Percentiles rank a stretch among this genome's conserved stretches.
Conservation (phyloP, 352 stramenopile genomes). For the Phytophthora citrophthora region DNA sequence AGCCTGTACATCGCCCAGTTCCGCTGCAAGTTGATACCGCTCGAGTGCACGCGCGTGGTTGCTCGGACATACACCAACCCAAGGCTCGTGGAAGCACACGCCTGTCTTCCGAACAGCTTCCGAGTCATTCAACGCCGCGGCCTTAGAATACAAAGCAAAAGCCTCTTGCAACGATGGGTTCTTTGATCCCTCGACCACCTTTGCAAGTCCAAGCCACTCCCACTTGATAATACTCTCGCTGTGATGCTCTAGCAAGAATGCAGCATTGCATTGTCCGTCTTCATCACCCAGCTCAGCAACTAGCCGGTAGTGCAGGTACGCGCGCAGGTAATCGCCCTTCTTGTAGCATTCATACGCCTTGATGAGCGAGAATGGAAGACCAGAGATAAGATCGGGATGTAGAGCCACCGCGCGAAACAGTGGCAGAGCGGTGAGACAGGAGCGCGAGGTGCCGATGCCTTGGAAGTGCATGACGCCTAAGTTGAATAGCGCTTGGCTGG, state of each 20-base stretch:
- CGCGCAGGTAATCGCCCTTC: conserved; percentile 64
- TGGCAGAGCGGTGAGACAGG: conserved; percentile 51
- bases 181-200: conserved; percentile 1
- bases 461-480: conserved; percentile 79
- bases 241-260: conserved; percentile 72
- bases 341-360: conserved; percentile 74
- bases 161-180: conserved; percentile 48
- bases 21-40: conserved; percentile 55
- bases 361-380: conserved; percentile 69
- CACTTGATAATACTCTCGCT: conserved; percentile 50
- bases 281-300: conserved; percentile 69
- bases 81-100: conserved; percentile 67
- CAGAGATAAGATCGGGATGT: conserved; percentile 50
- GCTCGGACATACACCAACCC: conserved; percentile 54
- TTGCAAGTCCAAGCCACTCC: conserved; percentile 30
- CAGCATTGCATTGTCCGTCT: conserved; percentile 71
- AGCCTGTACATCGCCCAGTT: conserved; percentile 66
- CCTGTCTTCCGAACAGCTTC: conserved; percentile 77
- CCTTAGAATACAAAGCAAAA: conserved; percentile 59
- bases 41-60: conserved; percentile 64
- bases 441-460: conserved; percentile 55
- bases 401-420: conserved; percentile 75
- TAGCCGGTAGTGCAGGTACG: conserved; percentile 75
- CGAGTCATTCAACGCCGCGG: conserved; percentile 67
- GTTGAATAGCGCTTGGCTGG: conserved; percentile 69